Conservation (phyloP, 192 early-diverging fungal species). For the Phycomyces blakesleeanus region DNA sequence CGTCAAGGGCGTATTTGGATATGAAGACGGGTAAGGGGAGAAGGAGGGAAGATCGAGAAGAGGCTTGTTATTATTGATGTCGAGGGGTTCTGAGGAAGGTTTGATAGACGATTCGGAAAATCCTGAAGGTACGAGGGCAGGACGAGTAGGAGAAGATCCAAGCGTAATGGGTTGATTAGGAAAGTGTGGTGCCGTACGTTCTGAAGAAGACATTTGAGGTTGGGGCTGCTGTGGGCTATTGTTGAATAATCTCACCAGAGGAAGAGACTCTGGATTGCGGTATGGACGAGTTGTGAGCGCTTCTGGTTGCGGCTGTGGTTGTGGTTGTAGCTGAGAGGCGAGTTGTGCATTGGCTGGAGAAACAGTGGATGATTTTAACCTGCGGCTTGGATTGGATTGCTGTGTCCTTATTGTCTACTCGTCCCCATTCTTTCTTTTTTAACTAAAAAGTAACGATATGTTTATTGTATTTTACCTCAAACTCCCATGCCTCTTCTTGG, state of each 20-base stretch:
- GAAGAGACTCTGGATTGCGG: constrained; percentile 27
- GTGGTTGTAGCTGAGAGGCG: neutral
- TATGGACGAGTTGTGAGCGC: constrained; percentile 18
- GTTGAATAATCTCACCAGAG: constrained; percentile 31
- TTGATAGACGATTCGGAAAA: too few species aligned
- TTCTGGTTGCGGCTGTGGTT: constrained; percentile 4
- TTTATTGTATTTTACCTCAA: constrained; percentile 42
- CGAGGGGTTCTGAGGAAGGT: too few species aligned
- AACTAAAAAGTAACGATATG: neutral
- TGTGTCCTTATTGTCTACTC: constrained; percentile 2
- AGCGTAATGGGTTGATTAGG: too few species aligned
- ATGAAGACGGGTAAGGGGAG: neutral
- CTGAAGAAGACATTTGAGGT: neutral
- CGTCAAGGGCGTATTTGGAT: constrained; percentile 5
- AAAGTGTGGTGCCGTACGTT: neutral
- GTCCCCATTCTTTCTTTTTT: too few species aligned
- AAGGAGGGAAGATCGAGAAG: too few species aligned
- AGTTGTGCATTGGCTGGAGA: neutral
- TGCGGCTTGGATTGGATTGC: constrained; percentile 7
- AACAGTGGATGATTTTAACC: neutral
- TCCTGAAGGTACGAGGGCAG: too few species aligned
- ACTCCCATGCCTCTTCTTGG: constrained; percentile 47
- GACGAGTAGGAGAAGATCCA: too few species aligned
- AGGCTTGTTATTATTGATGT: too few species aligned
- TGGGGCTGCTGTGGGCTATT: neutral